Base-by-base conservation (phyloP, 2,329 filamentous ascomycete species). In the Aureobasidium melanogenum region DNA sequence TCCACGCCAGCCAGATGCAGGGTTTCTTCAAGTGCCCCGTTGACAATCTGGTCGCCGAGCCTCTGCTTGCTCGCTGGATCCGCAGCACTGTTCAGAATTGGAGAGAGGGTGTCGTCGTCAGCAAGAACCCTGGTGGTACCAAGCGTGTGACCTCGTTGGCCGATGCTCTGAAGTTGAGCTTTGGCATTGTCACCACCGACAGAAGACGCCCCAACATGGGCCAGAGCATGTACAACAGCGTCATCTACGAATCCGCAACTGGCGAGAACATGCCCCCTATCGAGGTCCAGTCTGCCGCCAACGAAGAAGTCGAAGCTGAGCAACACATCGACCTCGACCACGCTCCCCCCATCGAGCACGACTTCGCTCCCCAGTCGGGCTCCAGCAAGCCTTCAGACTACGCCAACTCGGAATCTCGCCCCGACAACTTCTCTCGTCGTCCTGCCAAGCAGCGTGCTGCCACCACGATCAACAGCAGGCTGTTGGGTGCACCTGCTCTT, bases 1-100 rank as follows among this genome's bases (percentile, higher is more conserved):
- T 99, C 32, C 94, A 99, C 77, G 84, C 84, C 70, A 77, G 81
- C n/a, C 94, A 97, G 78, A 97, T 97, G 91, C 94, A 99, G 77
- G 94, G 94, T 62, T 99, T 99, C 79, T 99, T 99, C 82, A 89
- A 89, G 71, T 96, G 93, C 68, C 94, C 94, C 0, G 93, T 99
- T 63, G 94, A 99, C 76, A 97, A 99, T 71, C 86, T 99, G 58
- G 91, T 96, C 69, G 94, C 94, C 56, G 94, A 99, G 74, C 93
- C 94, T 17, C 83, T 97, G 65, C 91, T 99, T 69, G 91, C 93
- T 59, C 88, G 91, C 68, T 99, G 94, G 94, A 96, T 99, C 69
- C 87, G 88, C 63, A 85, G 88, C 73, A 94, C 97, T 71, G 88
- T 99, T 41, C 81, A 84, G 15, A 85, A 88, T 66, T 99, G 94